phyloP scores from a whole-genome alignment of 805 yeast genomes.

The Saccharomycopsis oosterbeekiorum region DNA sequence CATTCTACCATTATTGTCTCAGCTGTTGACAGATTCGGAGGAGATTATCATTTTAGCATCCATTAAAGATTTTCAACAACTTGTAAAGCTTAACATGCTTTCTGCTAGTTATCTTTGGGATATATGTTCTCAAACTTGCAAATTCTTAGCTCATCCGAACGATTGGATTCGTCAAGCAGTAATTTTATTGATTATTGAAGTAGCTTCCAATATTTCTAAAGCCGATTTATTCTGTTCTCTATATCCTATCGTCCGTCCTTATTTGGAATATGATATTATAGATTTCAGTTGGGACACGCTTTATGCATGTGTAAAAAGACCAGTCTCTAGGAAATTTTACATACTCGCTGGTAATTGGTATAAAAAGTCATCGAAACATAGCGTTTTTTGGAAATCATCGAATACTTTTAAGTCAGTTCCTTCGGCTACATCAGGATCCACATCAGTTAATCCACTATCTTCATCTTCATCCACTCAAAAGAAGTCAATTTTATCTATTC shows the following conservation, averaged over 20 bases:
- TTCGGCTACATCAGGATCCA: background rate
- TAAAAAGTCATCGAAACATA: constrained; percentile 25
- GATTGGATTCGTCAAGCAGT: constrained; percentile 72
- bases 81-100: constrained; percentile 49
- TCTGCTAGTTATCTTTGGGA: constrained; percentile 45
- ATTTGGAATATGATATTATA: constrained; percentile 65
- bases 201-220: constrained; percentile 50
- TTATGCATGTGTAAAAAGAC: constrained; percentile 56
- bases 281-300: constrained; percentile 58
- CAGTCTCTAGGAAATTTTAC: constrained; percentile 57
- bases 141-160: constrained; percentile 75
- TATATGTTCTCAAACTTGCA: constrained; percentile 38
- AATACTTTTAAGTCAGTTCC: background rate
- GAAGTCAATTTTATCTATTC: constrained; percentile 25
- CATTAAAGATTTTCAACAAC: constrained; percentile 44
- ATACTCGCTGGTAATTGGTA: constrained; percentile 66
- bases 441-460: constrained; percentile 3
- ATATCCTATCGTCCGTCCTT: constrained; percentile 71
- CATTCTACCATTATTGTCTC: constrained; percentile 73
- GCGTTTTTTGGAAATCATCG: constrained; percentile 7
- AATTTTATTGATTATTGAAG: constrained; percentile 47
- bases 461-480: background rate
- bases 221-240: constrained; percentile 81
- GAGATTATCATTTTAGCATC: constrained; percentile 71
- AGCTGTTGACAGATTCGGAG: constrained; percentile 75